Conservation (phyloP, 148 eudicot genomes). For the Chenopodium suecicum region DNA sequence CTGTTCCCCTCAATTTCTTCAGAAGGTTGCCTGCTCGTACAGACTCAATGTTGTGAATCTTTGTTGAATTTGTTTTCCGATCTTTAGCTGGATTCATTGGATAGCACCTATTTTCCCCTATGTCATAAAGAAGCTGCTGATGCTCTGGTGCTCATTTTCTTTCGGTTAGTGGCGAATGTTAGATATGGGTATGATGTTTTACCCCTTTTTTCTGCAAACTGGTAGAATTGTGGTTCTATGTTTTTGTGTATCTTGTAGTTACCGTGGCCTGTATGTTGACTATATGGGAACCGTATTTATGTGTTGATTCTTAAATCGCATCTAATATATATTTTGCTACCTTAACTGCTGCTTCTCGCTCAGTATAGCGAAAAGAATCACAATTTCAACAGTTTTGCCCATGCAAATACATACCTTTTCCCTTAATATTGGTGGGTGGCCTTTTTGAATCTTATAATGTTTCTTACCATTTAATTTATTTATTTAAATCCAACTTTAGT, state of each 20-base stretch:
- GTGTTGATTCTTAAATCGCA: constrained; percentile 1
- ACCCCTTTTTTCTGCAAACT: not conserved
- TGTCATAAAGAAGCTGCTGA: constrained; percentile 14
- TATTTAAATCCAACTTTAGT: not conserved
- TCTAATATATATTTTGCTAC: constrained; percentile 8
- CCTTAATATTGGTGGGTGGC: not conserved
- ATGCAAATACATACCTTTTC: not conserved
- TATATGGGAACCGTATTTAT: constrained; percentile 20
- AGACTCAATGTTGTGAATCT: constrained; percentile 52
- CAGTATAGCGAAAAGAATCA: constrained; percentile 3
- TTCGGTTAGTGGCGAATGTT: constrained; percentile 23
- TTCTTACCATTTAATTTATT: not conserved
- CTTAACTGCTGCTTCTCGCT: not conserved
- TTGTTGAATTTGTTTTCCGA: constrained; percentile 8
- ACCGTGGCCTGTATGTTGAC: constrained; percentile 19
- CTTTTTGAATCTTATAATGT: constrained; percentile 15
- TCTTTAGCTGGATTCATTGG: constrained; percentile 13
- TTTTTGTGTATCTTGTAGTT: constrained; percentile 21
- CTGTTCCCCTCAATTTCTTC: constrained; percentile 61
- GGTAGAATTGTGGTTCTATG: constrained; percentile 16
- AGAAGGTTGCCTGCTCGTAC: constrained; percentile 64
- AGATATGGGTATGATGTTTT: constrained; percentile 21
- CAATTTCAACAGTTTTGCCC: not conserved
- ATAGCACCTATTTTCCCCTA: constrained; percentile 8
- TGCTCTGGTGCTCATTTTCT: constrained; percentile 16